Conservation (phyloP, 2,329 filamentous ascomycete species). For the Monilinia polystroma region DNA sequence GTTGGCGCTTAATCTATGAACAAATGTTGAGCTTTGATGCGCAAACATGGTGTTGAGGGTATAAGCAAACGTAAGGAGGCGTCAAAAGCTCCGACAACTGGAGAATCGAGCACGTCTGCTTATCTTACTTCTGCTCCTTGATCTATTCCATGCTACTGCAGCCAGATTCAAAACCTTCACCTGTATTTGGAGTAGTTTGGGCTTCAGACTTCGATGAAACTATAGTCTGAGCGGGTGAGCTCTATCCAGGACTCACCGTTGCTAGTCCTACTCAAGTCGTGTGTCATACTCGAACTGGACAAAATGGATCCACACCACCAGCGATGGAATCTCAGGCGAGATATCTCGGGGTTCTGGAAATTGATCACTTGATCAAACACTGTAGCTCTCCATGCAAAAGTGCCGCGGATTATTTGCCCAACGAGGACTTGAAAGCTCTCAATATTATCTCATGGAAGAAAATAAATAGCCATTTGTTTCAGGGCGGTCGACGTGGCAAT, state of each 20-base stretch:
- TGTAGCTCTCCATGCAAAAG: background rate
- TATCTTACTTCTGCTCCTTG: background rate
- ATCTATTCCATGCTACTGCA: background rate
- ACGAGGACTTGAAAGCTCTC: conserved; percentile 18
- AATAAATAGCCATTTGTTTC: conserved; percentile 1
- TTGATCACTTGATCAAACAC: background rate
- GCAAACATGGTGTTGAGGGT: background rate
- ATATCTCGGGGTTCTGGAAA: background rate
- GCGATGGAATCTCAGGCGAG: background rate
- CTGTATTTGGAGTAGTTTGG: background rate
- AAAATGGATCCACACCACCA: background rate
- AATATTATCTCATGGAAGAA: conserved; percentile 29
- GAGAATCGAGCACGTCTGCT: background rate
- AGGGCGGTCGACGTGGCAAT: conserved; percentile 22
- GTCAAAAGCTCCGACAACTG: background rate
- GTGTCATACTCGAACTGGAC: background rate
- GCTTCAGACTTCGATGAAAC: conserved; percentile 4
- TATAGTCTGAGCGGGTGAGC: background rate
- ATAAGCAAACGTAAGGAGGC: background rate
- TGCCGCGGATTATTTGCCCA: background rate
- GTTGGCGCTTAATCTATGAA: background rate
- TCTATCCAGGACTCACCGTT: background rate
- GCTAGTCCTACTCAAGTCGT: background rate
- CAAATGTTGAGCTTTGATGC: background rate
- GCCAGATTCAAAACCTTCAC: background rate